Conservation (phyloP, 1,284 basidiomycete genomes). For the Naganishia sp. region DNA sequence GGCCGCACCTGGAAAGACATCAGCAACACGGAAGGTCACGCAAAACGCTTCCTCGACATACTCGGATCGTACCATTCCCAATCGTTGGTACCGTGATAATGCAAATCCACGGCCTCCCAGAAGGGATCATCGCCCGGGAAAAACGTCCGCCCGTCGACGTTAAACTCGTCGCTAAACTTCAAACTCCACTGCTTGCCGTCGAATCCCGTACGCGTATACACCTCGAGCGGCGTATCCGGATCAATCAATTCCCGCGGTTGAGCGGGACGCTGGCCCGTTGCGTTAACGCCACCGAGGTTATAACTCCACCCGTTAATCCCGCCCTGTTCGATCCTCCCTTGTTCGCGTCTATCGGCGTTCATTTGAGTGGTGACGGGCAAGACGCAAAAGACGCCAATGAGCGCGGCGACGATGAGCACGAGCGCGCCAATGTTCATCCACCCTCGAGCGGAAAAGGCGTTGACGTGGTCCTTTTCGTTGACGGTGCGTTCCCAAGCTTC, state of each 20-base stretch:
- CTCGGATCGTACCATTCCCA: conserved; percentile 67
- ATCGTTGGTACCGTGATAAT: conserved; percentile 60
- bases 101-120: conserved; percentile 56
- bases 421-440: conserved; percentile 61
- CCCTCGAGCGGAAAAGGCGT: conserved; percentile 46
- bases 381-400: conserved; percentile 68
- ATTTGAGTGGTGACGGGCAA: conserved; percentile 54
- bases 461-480: conserved; percentile 52
- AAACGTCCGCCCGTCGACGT: conserved; percentile 62
- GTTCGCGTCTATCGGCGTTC: conserved; percentile 54
- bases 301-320: conserved; percentile 55
- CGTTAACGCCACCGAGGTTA: conserved; percentile 76
- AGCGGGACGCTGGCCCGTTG: conserved; percentile 64
- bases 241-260: conserved; percentile 65
- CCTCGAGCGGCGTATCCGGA: conserved; percentile 63
- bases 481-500: conserved; percentile 28
- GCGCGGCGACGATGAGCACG: conserved; percentile 77
- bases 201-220: conserved; percentile 64
- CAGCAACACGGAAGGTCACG: conserved; percentile 53
- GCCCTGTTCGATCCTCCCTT: conserved; percentile 44
- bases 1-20: conserved; percentile 72
- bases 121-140: conserved; percentile 58
- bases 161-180: conserved; percentile 86
- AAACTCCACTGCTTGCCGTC: conserved; percentile 69
- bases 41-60: not conserved